phyloP scores from a whole-genome alignment of 805 yeast species.

The Myxozyma lipomycoides region DNA sequence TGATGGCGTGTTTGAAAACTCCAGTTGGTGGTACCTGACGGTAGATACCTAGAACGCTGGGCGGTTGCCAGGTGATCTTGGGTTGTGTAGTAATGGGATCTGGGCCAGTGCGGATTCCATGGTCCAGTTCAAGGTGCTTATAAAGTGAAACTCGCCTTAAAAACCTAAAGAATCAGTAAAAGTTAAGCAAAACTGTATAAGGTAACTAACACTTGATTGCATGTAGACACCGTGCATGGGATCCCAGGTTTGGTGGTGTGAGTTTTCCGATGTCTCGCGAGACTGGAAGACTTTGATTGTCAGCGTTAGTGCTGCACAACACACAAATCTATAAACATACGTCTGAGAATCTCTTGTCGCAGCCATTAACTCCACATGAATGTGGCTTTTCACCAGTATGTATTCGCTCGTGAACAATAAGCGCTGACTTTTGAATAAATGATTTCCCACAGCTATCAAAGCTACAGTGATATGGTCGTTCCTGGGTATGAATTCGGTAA shows the following conservation, averaged over 20 bases:
- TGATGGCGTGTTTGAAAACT: not conserved
- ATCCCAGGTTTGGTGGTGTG: slow-evolving; percentile 42
- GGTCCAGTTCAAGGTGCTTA: slow-evolving; percentile 3
- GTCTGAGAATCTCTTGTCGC: slow-evolving; percentile 73
- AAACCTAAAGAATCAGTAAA: not conserved
- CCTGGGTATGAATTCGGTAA: slow-evolving; percentile 55
- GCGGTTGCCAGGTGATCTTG: not conserved
- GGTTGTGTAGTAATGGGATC: not conserved
- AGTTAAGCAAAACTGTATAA: not conserved
- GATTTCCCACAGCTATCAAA: slow-evolving; percentile 67
- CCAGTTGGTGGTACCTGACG: not conserved
- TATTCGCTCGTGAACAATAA: slow-evolving; percentile 76
- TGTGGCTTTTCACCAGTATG: slow-evolving; percentile 94
- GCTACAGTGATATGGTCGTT: slow-evolving; percentile 75
- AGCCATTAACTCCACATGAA: slow-evolving; percentile 73
- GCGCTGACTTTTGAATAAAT: slow-evolving; percentile 76
- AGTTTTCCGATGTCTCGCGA: slow-evolving; percentile 71
- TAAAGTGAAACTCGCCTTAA: not conserved
- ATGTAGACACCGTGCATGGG: slow-evolving; percentile 2
- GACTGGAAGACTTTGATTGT: slow-evolving; percentile 40
- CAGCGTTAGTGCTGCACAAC: not conserved
- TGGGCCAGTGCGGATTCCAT: not conserved
- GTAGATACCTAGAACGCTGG: not conserved
- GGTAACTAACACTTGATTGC: slow-evolving; percentile 1
- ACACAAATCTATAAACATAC: slow-evolving; percentile 2